A percentile compares a stretch with the other conserved stretches of the same genome.
Evolutionary conservation across 2,329 filamentous ascomycete species (phyloP).

Genomic region (Pseudogymnoascus sp.): DNA sequence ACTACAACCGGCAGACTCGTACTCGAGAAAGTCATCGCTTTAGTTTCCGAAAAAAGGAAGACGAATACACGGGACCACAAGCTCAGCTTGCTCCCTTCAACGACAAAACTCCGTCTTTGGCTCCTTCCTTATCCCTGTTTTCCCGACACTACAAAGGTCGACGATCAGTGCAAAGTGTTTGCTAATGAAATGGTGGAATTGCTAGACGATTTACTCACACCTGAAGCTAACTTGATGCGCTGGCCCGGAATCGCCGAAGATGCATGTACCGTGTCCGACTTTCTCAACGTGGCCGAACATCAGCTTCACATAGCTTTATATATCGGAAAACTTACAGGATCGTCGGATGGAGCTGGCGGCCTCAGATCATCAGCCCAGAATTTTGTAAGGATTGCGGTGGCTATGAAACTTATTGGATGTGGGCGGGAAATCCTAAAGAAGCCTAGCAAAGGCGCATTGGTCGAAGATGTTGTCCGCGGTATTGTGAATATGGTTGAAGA

Average conservation of each 20-base stretch:
- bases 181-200: conserved; percentile 5
- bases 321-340: conserved; percentile 8
- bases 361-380: conserved; percentile 4
- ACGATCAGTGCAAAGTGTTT: conserved; percentile 10
- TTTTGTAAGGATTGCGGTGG: conserved; percentile 10
- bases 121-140: conserved; percentile 14
- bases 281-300: conserved; percentile 12
- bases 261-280: not conserved
- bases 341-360: not conserved
- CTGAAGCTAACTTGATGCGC: conserved; percentile 9
- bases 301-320: conserved; percentile 10
- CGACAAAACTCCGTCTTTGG: conserved; percentile 9
- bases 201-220: conserved; percentile 5
- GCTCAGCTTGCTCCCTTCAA: conserved; percentile 7
- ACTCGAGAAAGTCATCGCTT: conserved; percentile 8
- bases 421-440: not conserved
- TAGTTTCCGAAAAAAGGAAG: conserved; percentile 7
- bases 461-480: not conserved
- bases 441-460: not conserved
- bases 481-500: conserved; percentile 7
- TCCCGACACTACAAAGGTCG: not conserved
- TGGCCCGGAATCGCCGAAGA: conserved; percentile 12
- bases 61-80: conserved; percentile 2
- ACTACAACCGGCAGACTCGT: conserved; percentile 7
- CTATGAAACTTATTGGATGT: conserved; percentile 11